Conservation (phyloP, 2,329 filamentous ascomycete genomes). For the Pseudomassariella vexata region DNA sequence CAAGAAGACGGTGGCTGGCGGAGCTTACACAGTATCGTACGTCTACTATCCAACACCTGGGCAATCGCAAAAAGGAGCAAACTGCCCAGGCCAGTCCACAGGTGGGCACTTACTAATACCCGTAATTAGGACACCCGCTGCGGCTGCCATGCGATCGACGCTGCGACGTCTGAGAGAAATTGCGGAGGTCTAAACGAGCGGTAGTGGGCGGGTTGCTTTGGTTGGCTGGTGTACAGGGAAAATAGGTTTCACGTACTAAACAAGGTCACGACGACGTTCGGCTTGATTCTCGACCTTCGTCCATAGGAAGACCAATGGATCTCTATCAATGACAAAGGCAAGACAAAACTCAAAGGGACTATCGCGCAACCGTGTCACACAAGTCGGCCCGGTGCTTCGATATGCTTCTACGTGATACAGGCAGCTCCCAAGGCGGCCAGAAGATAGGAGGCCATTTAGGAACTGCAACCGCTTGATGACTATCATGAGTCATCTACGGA, state of each 20-base stretch:
- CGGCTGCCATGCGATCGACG: slow-evolving; percentile 90
- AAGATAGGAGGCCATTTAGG: neutral
- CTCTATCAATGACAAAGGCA: slow-evolving; percentile 17
- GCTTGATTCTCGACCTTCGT: slow-evolving; percentile 15
- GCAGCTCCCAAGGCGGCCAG: no score
- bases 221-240: slow-evolving; percentile 23
- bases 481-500: no score
- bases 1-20: slow-evolving; percentile 89
- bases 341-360: no score
- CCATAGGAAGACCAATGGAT: slow-evolving; percentile 14
- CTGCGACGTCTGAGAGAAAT: slow-evolving; percentile 97
- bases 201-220: slow-evolving; percentile 19
- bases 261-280: slow-evolving; percentile 18
- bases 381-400: neutral
- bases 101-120: neutral
- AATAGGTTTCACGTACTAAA: slow-evolving; percentile 18
- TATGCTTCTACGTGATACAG: neutral
- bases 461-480: no score
- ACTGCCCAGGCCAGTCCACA: neutral
- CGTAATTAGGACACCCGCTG: slow-evolving; percentile 63
- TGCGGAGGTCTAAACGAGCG: slow-evolving; percentile 74
- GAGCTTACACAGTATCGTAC: slow-evolving; percentile 95
- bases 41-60: slow-evolving; percentile 35
- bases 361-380: no score
- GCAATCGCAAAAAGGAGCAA: neutral